Percentiles rank a stretch among this genome's conserved stretches.
These are phyloP conservation scores for Ascochyta pisi DNA, from an alignment of 2,329 filamentous ascomycete genomes.

Conservation along the genomic window DNA sequence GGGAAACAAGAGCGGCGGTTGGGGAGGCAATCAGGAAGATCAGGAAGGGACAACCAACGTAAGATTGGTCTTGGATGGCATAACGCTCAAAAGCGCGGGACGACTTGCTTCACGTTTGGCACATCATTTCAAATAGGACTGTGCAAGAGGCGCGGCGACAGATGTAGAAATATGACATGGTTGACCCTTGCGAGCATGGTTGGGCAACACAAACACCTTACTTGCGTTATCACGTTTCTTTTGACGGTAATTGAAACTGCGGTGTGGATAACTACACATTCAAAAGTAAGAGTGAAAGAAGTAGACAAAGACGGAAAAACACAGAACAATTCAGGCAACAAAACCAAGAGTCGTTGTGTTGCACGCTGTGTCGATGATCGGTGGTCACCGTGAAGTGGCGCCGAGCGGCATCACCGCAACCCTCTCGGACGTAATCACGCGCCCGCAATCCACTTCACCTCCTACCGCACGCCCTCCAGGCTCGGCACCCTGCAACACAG, in stretches of 20 bases:
- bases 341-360: not conserved
- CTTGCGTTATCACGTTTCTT: conserved; percentile 16
- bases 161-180: conserved; percentile 31
- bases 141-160: conserved; percentile 16
- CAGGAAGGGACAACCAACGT: conserved; percentile 1
- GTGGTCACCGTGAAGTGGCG: conserved; percentile 16
- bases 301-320: not conserved
- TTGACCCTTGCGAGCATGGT: conserved; percentile 17
- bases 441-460: not conserved
- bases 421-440: conserved; percentile 6
- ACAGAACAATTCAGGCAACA: not conserved
- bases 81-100: not conserved
- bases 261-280: no score
- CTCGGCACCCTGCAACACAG: conserved; percentile 5
- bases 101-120: conserved; percentile 1
- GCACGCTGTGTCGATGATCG: not conserved
- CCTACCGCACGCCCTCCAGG: conserved; percentile 1
- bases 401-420: conserved; percentile 11
- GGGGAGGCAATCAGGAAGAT: not conserved
- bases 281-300: not conserved
- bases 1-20: not conserved
- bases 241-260: not conserved
- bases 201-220: conserved; percentile 16
- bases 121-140: conserved; percentile 4
- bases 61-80: conserved; percentile 13